Percentiles rank a stretch among this genome's conserved stretches.
These are phyloP conservation scores for Scenedesmus sp. DNA, from an alignment of 163 green algal species.

Conservation along the genomic window DNA sequence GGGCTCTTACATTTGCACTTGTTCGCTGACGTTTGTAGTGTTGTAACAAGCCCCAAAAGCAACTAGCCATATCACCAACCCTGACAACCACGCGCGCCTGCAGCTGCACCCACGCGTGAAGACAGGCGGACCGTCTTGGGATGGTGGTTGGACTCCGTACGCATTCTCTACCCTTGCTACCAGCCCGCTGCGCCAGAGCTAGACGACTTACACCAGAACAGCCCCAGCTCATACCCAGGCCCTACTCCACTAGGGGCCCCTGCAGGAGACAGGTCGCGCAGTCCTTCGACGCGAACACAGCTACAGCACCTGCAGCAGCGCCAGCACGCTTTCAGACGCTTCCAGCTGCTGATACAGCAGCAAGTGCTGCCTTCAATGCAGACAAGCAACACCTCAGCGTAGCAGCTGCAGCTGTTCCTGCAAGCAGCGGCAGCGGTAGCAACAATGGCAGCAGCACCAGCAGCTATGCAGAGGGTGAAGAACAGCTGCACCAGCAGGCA, in stretches of 20 bases:
- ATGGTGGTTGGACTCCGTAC: not conserved
- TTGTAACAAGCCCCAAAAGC: not conserved
- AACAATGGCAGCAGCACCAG: not conserved
- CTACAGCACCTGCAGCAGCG: not conserved
- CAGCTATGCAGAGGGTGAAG: not conserved
- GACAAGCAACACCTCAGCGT: conserved; percentile 23
- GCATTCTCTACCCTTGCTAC: not conserved
- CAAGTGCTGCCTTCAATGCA: not conserved
- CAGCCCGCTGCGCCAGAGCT: not conserved
- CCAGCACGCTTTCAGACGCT: not conserved
- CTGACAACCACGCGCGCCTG: not conserved
- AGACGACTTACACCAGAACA: not conserved
- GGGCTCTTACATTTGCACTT: not conserved
- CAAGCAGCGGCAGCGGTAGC: not conserved
- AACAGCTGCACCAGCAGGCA: conserved; percentile 19
- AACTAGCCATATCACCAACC: not conserved
- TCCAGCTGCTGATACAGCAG: not conserved
- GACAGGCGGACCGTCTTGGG: not conserved
- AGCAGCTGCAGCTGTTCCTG: not conserved
- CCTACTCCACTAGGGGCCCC: not conserved
- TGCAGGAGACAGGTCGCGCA: conserved; percentile 1
- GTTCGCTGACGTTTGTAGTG: not conserved
- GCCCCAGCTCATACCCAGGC: not conserved
- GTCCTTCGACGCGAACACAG: not conserved
- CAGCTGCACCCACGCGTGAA: not conserved